Evolutionary conservation across 495 filamentous ascomycete species (phyloP), one percentile per base, ranked within the genome.

Genomic region (Antarctomyces pellizariae): DNA sequence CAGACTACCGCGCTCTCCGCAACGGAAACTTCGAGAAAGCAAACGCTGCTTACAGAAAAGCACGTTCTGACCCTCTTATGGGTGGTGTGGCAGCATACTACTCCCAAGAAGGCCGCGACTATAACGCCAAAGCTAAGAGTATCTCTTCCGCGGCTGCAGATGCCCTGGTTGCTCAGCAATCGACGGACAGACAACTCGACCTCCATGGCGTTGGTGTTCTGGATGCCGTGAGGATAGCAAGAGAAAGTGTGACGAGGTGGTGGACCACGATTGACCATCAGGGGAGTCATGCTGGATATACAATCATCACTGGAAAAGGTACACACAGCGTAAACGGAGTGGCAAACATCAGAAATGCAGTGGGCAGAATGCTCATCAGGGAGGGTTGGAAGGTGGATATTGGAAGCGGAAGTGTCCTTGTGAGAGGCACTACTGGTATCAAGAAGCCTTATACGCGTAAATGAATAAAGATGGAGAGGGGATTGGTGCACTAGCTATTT

Each of bases 331-430:
- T 62, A n/a, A 68, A 69, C 21, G 79, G 83, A 0, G 70, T 57
- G 16, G 69, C 68, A 1, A 70, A 64, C 31, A 36, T 97, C 13
- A 69, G 78, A 2, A 76, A 75, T 18, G 74, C 76, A n/a, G 80
- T 97, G 1, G 67, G 53, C 27, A 74, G 60, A 42, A 72, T 72
- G 52, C 45, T 97, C 29, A 53, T 64, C 25, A 57, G 57, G 19
- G 75, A 84, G 29, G 80, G 78, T 0, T 97, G 86, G 86, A 73
- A 63, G 34, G 54, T 89, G 16, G 62, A 79, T 45, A 54, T 73
- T 16, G 50, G 61, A 16, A 57, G 62, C 6, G 83, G 82, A 0
- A 51, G 58, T 17, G 54, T 80, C 24, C 41, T 64, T 21, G 62
- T 93, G 5, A 57, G 49, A 7, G 79, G 77, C n/a, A n/a, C n/a